Evolutionary conservation across 441 rosid species (phyloP), one percentile per base, ranked within the genome.

Genomic region (Pelargonium australe): DNA sequence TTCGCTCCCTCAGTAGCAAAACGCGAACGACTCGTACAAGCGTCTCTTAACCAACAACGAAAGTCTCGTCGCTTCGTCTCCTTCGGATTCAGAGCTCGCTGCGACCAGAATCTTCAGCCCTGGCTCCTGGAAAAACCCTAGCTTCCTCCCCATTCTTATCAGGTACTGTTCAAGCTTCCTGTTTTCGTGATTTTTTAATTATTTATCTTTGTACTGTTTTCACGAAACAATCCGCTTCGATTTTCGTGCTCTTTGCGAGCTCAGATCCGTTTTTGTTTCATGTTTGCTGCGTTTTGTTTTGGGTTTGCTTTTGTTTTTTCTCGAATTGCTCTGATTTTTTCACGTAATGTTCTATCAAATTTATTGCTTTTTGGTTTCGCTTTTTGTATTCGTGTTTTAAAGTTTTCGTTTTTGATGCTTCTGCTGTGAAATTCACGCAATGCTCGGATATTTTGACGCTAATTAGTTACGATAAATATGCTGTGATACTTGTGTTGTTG

Each of bases 91-190:
- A 25, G 40, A n/a, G 55, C 31, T 57, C 14, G 41, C 57, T 7
- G 60, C 3, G 51, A 76, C 57, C 58, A 41, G 67, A 41, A 64
- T 44, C 70, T 43, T 66, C 58, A 55, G 66, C 69, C 14, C 57
- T 51, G 66, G 67, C 73, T 17, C 61, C 65, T 73, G 19, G 51
- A 53, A 37, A 73, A 84, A 80, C 83, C 87, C 84, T 80, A 78
- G 75, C 53, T 77, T 75, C 70, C 64, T 71, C 72, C 75, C 72
- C 81, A 74, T 77, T 72, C 61, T 68, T 64, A 34, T n/a, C 81
- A 75, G 85, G 83, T 82, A 63, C 49, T 9, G 5, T 13, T 51
- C 57, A 13, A n/a, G 3, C 19, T 51, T 51, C 19, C 19, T n/a
- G 31, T 62, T 65, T 4, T 14, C 55, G 58, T 43, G 28, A 25